Evolutionary conservation across 2,329 filamentous ascomycete genomes (phyloP).

Genomic region (Diaporthe amygdali): DNA sequence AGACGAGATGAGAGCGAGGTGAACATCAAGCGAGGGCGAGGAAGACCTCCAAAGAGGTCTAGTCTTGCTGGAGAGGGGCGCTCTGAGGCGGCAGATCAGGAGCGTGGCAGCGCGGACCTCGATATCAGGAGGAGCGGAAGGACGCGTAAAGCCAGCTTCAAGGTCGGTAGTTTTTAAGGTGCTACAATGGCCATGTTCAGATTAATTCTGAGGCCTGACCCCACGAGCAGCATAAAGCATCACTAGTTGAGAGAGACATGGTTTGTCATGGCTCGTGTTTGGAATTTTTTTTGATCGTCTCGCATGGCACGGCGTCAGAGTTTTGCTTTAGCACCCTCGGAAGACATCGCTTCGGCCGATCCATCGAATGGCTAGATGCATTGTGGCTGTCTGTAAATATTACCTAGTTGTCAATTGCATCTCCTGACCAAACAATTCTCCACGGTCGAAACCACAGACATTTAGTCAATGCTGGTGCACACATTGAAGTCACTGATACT

Average conservation of each 20-base stretch:
- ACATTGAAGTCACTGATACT: neutral
- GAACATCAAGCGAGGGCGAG: neutral
- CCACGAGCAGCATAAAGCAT: neutral
- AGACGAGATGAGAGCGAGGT: neutral
- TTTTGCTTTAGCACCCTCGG: neutral
- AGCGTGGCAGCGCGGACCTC: neutral
- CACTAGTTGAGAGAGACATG: neutral
- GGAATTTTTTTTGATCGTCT: neutral
- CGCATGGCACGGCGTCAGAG: constrained; percentile 14
- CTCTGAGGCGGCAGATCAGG: neutral
- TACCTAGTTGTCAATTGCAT: neutral
- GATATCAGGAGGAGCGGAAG: constrained; percentile 23
- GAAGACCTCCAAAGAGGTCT: neutral
- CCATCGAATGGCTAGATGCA: neutral
- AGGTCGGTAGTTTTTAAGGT: neutral
- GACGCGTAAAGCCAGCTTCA: constrained; percentile 19
- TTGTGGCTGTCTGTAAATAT: constrained; percentile 1
- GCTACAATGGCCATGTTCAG: neutral
- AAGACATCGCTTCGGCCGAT: neutral
- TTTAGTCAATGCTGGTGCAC: neutral
- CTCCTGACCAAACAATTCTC: neutral
- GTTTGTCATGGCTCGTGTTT: neutral
- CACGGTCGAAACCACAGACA: neutral
- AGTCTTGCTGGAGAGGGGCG: neutral
- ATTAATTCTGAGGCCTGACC: neutral